phyloP scores from a whole-genome alignment of 768 basidiomycete species.

The Suillus luteus region DNA sequence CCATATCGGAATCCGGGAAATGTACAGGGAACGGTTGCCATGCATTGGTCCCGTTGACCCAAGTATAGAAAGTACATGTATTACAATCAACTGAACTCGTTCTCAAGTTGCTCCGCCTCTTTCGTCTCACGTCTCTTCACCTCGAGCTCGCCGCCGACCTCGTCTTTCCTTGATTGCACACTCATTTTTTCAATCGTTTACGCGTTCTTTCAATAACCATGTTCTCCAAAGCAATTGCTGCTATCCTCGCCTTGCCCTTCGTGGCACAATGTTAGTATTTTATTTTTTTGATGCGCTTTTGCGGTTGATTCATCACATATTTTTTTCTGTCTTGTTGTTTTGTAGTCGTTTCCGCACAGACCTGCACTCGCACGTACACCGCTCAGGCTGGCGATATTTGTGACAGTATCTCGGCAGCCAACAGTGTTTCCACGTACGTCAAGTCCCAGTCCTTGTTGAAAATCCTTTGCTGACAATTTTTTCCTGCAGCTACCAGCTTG shows the following conservation, averaged over 20 bases:
- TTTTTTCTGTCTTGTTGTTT: slow-evolving; percentile 12
- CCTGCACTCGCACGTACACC: slow-evolving; percentile 63
- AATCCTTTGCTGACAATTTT: neutral
- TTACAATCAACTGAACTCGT: neutral
- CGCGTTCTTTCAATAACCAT: slow-evolving; percentile 30
- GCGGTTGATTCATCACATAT: neutral
- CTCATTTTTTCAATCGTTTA: slow-evolving; percentile 19
- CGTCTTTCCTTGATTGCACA: slow-evolving; percentile 17
- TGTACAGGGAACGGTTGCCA: slow-evolving; percentile 8
- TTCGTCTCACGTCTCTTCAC: slow-evolving; percentile 1
- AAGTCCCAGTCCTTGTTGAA: slow-evolving; percentile 23
- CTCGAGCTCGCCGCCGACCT: slow-evolving; percentile 9
- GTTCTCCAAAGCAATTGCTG: slow-evolving; percentile 40
- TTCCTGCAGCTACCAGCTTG: slow-evolving; percentile 67
- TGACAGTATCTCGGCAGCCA: slow-evolving; percentile 66
- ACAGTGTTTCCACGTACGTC: slow-evolving; percentile 61
- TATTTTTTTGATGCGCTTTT: neutral
- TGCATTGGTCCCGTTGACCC: slow-evolving; percentile 1
- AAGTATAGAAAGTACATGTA: neutral
- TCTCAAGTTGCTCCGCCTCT: neutral
- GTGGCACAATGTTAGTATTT: slow-evolving; percentile 44
- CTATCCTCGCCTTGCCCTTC: slow-evolving; percentile 48
- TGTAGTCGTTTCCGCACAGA: slow-evolving; percentile 30
- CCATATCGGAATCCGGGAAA: neutral
- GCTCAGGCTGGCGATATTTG: slow-evolving; percentile 65